Evolutionary conservation across 768 basidiomycete species (phyloP).

Genomic region (Candolleomyces efflorescens): DNA sequence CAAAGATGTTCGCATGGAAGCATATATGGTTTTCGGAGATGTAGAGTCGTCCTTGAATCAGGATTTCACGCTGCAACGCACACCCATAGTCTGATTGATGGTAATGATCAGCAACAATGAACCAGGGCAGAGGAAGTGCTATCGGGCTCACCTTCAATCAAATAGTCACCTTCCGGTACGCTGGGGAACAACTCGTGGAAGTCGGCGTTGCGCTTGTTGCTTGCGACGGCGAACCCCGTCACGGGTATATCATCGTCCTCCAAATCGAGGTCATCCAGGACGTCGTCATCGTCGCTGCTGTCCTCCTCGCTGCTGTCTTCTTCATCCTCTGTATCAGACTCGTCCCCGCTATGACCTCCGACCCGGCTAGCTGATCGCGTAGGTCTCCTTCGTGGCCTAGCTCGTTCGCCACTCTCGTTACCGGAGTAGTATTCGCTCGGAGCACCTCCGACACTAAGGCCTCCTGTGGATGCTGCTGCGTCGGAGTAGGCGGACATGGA

Average conservation of each 20-base stretch:
- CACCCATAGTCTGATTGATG: constrained; percentile 84
- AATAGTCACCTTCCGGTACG: constrained; percentile 93
- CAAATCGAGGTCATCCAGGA: constrained; percentile 30
- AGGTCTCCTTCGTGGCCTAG: background rate
- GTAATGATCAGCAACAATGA: background rate
- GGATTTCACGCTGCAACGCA: constrained; percentile 91
- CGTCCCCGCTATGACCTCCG: background rate
- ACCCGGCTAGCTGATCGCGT: background rate
- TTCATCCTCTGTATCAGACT: constrained; percentile 7
- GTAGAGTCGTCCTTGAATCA: constrained; percentile 93
- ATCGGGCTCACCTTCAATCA: constrained; percentile 81
- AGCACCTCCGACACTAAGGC: constrained; percentile 1
- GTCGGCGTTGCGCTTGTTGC: constrained; percentile 89
- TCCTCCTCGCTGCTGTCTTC: constrained; percentile 8
- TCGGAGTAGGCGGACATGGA: constrained; percentile 17
- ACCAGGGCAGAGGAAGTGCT: constrained; percentile 5
- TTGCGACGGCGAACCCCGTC: constrained; percentile 96
- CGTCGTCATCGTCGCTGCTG: constrained; percentile 9
- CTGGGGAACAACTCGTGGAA: constrained; percentile 91
- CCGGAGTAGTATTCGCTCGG: constrained; percentile 10
- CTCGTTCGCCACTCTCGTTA: constrained; percentile 8
- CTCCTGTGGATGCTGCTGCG: background rate
- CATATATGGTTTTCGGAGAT: constrained; percentile 99
- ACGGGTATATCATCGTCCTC: constrained; percentile 82
- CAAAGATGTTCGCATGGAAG: constrained; percentile 99